Conservation (phyloP, 768 basidiomycete species). For the Megacollybia marginata region DNA sequence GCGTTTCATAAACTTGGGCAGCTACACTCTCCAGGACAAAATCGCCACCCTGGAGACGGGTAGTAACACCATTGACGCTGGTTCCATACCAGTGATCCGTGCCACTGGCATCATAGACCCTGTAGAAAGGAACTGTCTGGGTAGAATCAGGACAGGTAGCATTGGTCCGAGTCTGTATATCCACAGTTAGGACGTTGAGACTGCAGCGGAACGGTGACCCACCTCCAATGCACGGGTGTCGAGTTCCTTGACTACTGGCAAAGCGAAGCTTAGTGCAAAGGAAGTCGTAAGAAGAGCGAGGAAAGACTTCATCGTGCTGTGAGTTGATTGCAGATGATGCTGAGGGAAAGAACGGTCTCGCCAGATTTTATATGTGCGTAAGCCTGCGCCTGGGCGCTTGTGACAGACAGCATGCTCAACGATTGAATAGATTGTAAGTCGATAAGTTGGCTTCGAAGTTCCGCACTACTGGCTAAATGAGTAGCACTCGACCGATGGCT, state of each 20-base stretch:
- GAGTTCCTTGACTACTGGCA: neutral
- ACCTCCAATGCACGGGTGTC: neutral
- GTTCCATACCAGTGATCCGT: neutral
- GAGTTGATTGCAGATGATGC: no score
- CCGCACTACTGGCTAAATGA: no score
- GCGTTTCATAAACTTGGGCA: constrained; percentile 1
- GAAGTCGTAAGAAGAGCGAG: neutral
- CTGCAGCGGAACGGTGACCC: neutral
- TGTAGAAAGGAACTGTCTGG: constrained; percentile 2
- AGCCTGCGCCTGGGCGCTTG: no score
- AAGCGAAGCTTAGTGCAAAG: neutral
- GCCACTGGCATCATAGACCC: neutral
- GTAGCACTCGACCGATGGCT: no score
- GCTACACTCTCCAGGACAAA: neutral
- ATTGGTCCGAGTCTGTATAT: neutral
- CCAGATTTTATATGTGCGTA: no score
- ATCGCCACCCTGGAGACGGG: neutral
- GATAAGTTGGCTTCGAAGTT: no score
- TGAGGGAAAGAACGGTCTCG: no score
- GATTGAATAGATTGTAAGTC: no score
- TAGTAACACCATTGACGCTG: neutral
- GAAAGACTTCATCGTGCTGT: no score
- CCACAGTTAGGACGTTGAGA: neutral
- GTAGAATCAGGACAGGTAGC: neutral
- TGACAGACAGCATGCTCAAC: no score